These are phyloP conservation scores for Claviceps cyperi DNA, from an alignment of 2,329 filamentous ascomycete species.

Conservation along the genomic window DNA sequence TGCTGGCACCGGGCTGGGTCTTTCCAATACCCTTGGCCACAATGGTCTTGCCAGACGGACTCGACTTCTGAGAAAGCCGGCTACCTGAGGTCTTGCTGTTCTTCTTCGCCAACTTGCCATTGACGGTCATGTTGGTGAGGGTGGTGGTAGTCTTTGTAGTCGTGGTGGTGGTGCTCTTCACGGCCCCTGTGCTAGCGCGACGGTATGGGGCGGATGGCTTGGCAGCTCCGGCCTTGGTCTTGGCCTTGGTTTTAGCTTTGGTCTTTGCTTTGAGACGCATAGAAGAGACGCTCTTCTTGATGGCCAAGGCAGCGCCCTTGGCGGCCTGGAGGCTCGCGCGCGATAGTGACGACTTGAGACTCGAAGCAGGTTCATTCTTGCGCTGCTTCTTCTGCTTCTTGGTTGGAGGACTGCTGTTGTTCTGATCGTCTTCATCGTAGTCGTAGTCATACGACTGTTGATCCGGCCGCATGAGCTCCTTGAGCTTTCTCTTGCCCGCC, in stretches of 20 bases:
- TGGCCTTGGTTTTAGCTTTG: constrained; percentile 8
- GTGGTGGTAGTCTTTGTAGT: background rate
- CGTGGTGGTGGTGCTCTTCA: constrained; percentile 14
- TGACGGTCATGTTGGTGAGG: background rate
- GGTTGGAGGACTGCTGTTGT: constrained; percentile 1
- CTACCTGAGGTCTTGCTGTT: constrained; percentile 6
- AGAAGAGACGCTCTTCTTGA: constrained; percentile 20
- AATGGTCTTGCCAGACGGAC: constrained; percentile 9
- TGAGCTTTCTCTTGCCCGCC: constrained; percentile 41
- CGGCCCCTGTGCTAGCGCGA: constrained; percentile 12
- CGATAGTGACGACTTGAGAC: constrained; percentile 21
- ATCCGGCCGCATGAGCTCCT: constrained; percentile 34
- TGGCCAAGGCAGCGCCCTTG: constrained; percentile 21
- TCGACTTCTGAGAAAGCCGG: constrained; percentile 2
- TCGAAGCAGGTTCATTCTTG: constrained; percentile 20
- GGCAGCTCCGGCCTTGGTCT: constrained; percentile 5
- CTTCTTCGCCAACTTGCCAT: constrained; percentile 10
- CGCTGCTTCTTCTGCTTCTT: constrained; percentile 35
- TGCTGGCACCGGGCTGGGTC: background rate
- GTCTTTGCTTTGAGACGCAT: constrained; percentile 6
- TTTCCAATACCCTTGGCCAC: constrained; percentile 4
- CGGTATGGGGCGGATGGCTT: constrained; percentile 7
- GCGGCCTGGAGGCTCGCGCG: constrained; percentile 21
- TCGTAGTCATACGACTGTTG: constrained; percentile 9
- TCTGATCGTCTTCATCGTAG: background rate